phyloP scores from a whole-genome alignment of 148 eudicot species.

The Chenopodium quinoa region DNA sequence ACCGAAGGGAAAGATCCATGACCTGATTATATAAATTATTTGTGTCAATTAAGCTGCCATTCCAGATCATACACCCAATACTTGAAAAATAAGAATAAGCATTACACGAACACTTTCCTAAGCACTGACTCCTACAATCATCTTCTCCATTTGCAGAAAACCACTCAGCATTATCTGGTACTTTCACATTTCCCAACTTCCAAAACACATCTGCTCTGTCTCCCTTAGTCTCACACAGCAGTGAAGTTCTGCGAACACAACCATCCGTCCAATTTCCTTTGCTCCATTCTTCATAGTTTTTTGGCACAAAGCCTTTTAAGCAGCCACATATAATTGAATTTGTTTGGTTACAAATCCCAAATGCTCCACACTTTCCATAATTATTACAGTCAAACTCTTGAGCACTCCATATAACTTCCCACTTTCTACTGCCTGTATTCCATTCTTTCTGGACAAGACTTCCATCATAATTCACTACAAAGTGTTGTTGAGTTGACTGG shows the following conservation, averaged over 20 bases:
- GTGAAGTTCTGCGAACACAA: slow-evolving; percentile 36
- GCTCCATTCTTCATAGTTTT: slow-evolving; percentile 38
- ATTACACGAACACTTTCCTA: slow-evolving; percentile 36
- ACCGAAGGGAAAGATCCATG: slow-evolving; percentile 36
- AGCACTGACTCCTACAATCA: slow-evolving; percentile 35
- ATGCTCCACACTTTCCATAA: slow-evolving; percentile 54
- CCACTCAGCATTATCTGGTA: slow-evolving; percentile 28
- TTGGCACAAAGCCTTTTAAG: slow-evolving; percentile 51
- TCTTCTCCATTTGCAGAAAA: background rate
- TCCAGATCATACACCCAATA: slow-evolving; percentile 53
- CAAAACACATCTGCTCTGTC: slow-evolving; percentile 37
- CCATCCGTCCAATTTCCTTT: slow-evolving; percentile 49
- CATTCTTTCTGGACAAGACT: slow-evolving; percentile 7
- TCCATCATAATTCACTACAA: slow-evolving; percentile 28
- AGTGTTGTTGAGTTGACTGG: background rate
- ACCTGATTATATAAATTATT: slow-evolving; percentile 25
- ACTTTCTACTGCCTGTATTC: slow-evolving; percentile 19
- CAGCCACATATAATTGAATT: slow-evolving; percentile 46
- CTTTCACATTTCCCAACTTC: slow-evolving; percentile 30
- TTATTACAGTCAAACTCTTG: slow-evolving; percentile 35
- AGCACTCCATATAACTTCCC: slow-evolving; percentile 23
- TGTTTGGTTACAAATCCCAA: slow-evolving; percentile 48
- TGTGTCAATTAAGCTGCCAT: slow-evolving; percentile 32
- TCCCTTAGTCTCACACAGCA: slow-evolving; percentile 33
- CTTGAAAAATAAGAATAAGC: slow-evolving; percentile 36